These are phyloP conservation scores for Cyberlindnera euphorbiiphila DNA, from an alignment of 805 yeast genomes.

Conservation along the genomic window DNA sequence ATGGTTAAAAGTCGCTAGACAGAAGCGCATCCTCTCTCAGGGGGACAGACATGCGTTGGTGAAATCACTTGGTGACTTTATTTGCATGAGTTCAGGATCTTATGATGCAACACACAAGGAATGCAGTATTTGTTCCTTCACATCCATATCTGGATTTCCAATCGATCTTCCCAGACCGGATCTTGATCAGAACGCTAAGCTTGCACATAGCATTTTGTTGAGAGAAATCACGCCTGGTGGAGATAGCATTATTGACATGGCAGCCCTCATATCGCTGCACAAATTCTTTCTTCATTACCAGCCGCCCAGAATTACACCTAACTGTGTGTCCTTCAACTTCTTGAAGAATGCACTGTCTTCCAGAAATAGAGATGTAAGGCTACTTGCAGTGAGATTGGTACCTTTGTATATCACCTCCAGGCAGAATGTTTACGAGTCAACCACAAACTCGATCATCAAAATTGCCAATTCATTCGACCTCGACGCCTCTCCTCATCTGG, in stretches of 20 bases:
- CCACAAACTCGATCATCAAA: slow-evolving; percentile 43
- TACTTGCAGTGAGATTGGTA: slow-evolving; percentile 47
- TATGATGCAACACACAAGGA: slow-evolving; percentile 17
- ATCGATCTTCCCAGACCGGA: slow-evolving; percentile 31
- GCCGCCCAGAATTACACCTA: slow-evolving; percentile 38
- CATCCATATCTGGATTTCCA: slow-evolving; percentile 9
- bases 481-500: slow-evolving; percentile 37
- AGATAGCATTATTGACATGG: slow-evolving; percentile 34
- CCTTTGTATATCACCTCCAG: slow-evolving; percentile 46
- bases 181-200: slow-evolving; percentile 13
- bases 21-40: background rate
- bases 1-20: slow-evolving; percentile 9
- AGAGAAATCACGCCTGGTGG: slow-evolving; percentile 2
- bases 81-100: slow-evolving; percentile 34
- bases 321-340: slow-evolving; percentile 35
- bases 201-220: slow-evolving; percentile 4
- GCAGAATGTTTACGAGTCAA: slow-evolving; percentile 36
- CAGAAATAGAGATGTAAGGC: slow-evolving; percentile 51
- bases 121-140: background rate
- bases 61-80: slow-evolving; percentile 35
- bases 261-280: slow-evolving; percentile 42
- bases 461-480: slow-evolving; percentile 40
- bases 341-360: slow-evolving; percentile 37
- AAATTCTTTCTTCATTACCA: slow-evolving; percentile 50
- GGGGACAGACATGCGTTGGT: slow-evolving; percentile 26